phyloP scores from a whole-genome alignment of 257 asterid genomes.

The Nicotiana knightiana region DNA sequence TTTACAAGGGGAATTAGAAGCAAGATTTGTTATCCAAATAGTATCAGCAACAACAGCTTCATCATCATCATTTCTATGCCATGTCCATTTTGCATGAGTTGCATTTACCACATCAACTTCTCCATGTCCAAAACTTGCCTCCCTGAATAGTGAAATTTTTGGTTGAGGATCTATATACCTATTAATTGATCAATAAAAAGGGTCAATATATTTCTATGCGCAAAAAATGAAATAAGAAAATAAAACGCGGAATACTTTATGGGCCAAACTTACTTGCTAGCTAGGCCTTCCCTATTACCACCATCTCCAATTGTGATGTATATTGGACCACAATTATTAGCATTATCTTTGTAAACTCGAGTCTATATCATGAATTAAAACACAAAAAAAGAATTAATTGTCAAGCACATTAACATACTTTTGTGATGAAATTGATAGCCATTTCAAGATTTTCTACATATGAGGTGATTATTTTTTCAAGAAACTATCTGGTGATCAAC shows the following conservation, averaged over 20 bases:
- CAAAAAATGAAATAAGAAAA: background rate
- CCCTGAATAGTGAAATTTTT: conserved; percentile 55
- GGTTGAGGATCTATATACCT: conserved; percentile 59
- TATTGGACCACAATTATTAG: conserved; percentile 54
- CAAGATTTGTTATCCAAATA: conserved; percentile 38
- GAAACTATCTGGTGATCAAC: too few relatives aligned
- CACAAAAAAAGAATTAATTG: background rate
- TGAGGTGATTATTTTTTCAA: background rate
- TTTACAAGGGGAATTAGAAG: conserved; percentile 17
- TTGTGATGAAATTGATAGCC: background rate
- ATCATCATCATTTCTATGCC: conserved; percentile 67
- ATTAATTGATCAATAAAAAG: background rate
- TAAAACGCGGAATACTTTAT: background rate
- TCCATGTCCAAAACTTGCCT: conserved; percentile 92
- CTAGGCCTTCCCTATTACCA: conserved; percentile 89
- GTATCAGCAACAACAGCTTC: conserved; percentile 39
- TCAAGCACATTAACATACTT: background rate
- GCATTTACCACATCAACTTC: conserved; percentile 42
- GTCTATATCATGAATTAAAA: conserved; percentile 18
- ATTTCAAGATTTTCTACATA: background rate
- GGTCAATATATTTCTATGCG: background rate
- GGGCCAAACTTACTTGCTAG: conserved; percentile 31
- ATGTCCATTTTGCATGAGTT: conserved; percentile 69
- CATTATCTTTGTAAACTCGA: conserved; percentile 51
- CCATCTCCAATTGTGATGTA: conserved; percentile 74